Base-by-base conservation (phyloP, 1,284 basidiomycete genomes). In the Leccinum proximum region DNA sequence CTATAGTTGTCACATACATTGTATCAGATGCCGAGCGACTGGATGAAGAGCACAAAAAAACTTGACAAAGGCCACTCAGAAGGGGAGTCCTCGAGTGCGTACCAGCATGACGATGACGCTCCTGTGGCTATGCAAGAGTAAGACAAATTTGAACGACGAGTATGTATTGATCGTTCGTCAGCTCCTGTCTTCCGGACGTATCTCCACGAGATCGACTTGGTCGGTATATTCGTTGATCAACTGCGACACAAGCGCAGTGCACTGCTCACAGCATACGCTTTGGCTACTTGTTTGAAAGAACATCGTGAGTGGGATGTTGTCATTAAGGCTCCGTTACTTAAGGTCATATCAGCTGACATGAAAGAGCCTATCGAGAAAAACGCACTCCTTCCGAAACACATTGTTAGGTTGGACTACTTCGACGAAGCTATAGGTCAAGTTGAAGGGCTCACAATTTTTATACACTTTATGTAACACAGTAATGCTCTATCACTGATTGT, bases 301-400 rank as follows among this genome's bases (percentile, higher is more conserved):
- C n/a, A 65, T 33, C 1, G 71, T 72, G 37, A 61, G 71, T 62
- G 0, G 16, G 10, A 58, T 13, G 1, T 2, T 1, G 3, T 40
- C 7, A 3, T 50, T 1, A 18, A 5, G 9, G 3, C 4, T 4
- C 3, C 30, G 5, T 37, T 3, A 10, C 53, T 64, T 2, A 64
- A 2, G 11, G n/a, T 40, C 11, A 33, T n/a, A 3, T 14, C 16
- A 72, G 71, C 2, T 0, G 69, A 71, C 37, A 72, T 72, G 70
- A 57, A 61, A 3, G 42, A 53, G 6, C 6, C n/a, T 14, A 26
- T 60, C 1, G 58, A 57, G 45, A 13, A 40, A 7, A 60, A 62
- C 5, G 37, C 61, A 30, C 33, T 33, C 33, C 35, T 54, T 61
- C 56, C 59, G 26, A 62, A 61, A 58, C 42, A 63, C 40, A 69